phyloP scores from a whole-genome alignment of 2,329 filamentous ascomycete genomes.

The Trichoderma atroviride region DNA sequence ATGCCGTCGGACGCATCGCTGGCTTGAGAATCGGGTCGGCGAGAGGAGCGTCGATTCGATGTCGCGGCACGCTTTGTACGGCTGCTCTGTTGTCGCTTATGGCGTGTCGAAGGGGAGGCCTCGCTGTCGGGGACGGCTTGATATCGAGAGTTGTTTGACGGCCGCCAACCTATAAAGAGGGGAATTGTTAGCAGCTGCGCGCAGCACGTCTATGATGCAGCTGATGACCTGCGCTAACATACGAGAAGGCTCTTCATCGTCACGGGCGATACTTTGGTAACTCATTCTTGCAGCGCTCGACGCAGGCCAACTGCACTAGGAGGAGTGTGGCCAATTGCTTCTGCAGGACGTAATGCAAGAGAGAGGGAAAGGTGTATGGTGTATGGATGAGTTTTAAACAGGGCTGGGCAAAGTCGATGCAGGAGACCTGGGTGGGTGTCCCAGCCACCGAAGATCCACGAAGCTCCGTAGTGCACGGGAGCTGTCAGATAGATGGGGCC shows the following conservation, averaged over 20 bases:
- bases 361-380: constrained; percentile 37
- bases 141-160: constrained; percentile 19
- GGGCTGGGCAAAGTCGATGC: constrained; percentile 33
- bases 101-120: constrained; percentile 21
- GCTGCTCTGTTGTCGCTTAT: constrained; percentile 20
- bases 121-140: constrained; percentile 22
- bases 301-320: constrained; percentile 39
- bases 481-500: constrained; percentile 17
- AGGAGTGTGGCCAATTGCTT: constrained; percentile 41
- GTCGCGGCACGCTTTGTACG: constrained; percentile 8
- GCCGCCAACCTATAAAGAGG: constrained; percentile 25
- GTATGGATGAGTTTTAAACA: constrained; percentile 40
- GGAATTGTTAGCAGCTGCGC: constrained; percentile 22
- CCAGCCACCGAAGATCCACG: constrained; percentile 29
- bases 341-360: constrained; percentile 37
- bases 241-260: constrained; percentile 44
- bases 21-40: constrained; percentile 39
- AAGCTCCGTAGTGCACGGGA: constrained; percentile 17
- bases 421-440: constrained; percentile 27
- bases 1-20: constrained; percentile 34
- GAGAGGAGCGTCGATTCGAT: constrained; percentile 30
- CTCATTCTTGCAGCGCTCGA: constrained; percentile 41
- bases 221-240: constrained; percentile 34
- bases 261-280: constrained; percentile 42
- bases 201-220: not conserved